phyloP scores from a whole-genome alignment of 352 stramenopile species.

The Pythium diclinum region DNA sequence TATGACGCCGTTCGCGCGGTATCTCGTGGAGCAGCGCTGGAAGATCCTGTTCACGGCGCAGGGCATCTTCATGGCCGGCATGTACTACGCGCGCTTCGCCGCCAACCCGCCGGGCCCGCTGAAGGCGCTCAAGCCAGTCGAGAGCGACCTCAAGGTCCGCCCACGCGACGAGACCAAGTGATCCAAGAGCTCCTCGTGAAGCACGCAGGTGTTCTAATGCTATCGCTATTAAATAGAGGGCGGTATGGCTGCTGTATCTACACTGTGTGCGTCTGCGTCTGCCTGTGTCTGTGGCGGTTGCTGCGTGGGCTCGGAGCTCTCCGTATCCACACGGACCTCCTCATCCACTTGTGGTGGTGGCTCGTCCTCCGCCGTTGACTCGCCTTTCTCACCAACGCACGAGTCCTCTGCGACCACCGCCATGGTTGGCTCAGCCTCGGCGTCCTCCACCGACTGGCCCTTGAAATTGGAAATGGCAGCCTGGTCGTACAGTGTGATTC shows the following conservation, averaged over 20 bases:
- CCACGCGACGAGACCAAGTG: slow-evolving; percentile 3
- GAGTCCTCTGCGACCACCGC: not conserved
- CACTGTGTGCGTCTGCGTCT: not conserved
- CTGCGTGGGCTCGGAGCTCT: not conserved
- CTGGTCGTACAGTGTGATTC: slow-evolving; percentile 21
- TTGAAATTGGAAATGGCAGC: slow-evolving; percentile 17
- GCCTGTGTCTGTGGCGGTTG: not conserved
- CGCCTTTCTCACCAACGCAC: not conserved
- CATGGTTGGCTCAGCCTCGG: not conserved
- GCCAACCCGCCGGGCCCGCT: slow-evolving; percentile 24
- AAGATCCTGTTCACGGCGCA: slow-evolving; percentile 76
- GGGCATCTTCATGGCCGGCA: slow-evolving; percentile 57
- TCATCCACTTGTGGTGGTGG: not conserved
- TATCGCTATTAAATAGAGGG: slow-evolving; percentile 14
- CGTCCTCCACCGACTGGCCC: not conserved
- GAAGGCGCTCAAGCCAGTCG: slow-evolving; percentile 29
- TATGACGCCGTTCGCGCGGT: slow-evolving; percentile 51
- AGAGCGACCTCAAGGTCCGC: slow-evolving; percentile 25
- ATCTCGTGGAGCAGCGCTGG: slow-evolving; percentile 65
- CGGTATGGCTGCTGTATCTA: not conserved
- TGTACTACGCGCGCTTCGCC: slow-evolving; percentile 61
- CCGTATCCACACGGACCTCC: not conserved
- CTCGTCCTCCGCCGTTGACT: not conserved
- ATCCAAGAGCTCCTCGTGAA: not conserved
- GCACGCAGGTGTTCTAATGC: not conserved